Evolutionary conservation across 2,329 filamentous ascomycete genomes (phyloP).

Genomic region (Colletotrichum spinosum): DNA sequence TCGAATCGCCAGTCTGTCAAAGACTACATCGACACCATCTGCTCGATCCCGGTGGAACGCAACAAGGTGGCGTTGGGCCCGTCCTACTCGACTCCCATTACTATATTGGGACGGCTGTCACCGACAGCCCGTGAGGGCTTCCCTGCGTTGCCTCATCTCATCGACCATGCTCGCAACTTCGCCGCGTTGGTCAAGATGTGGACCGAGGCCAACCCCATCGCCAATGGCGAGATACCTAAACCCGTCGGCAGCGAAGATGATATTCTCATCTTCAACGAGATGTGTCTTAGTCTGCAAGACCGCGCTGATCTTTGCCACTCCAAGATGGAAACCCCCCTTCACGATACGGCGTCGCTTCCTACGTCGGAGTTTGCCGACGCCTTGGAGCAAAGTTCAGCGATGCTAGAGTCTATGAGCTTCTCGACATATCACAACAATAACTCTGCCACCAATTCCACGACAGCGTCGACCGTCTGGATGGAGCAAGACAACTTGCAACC

Average conservation of each 20-base stretch:
- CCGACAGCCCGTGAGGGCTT: slow-evolving; percentile 89
- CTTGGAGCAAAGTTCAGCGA: slow-evolving; percentile 55
- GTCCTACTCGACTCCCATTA: slow-evolving; percentile 91
- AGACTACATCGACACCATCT: slow-evolving; percentile 87
- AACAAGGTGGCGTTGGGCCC: slow-evolving; percentile 65
- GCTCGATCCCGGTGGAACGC: slow-evolving; percentile 81
- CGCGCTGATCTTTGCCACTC: slow-evolving; percentile 64
- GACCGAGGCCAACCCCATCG: slow-evolving; percentile 66
- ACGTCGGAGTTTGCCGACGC: slow-evolving; percentile 58
- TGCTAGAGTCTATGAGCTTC: slow-evolving; percentile 51
- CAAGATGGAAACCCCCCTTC: slow-evolving; percentile 59
- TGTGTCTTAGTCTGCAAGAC: slow-evolving; percentile 62
- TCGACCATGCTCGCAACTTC: slow-evolving; percentile 88
- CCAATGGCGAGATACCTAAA: slow-evolving; percentile 37
- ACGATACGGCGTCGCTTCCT: slow-evolving; percentile 48
- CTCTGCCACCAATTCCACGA: slow-evolving; percentile 27
- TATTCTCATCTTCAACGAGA: slow-evolving; percentile 62
- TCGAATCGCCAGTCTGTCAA: slow-evolving; percentile 84
- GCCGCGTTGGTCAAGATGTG: slow-evolving; percentile 86
- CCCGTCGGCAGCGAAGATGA: slow-evolving; percentile 55
- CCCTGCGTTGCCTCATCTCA: slow-evolving; percentile 90
- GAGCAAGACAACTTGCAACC: slow-evolving; percentile 42
- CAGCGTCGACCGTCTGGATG: slow-evolving; percentile 44
- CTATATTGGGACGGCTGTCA: slow-evolving; percentile 86
- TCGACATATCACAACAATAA: slow-evolving; percentile 48